These are phyloP conservation scores for Barnettozyma sucrosica DNA, from an alignment of 805 yeast species.

Conservation along the genomic window DNA sequence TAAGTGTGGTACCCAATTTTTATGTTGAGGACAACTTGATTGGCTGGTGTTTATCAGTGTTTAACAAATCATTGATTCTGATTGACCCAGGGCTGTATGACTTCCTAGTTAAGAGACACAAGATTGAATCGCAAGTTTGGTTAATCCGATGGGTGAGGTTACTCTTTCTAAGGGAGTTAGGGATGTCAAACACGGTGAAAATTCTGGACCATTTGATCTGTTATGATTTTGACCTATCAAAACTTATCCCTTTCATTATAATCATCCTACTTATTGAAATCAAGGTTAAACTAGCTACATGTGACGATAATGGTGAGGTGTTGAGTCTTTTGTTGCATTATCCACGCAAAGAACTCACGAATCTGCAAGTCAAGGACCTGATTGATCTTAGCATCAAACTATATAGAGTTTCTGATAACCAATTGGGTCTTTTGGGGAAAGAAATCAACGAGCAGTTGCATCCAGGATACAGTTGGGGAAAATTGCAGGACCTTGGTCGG, in stretches of 20 bases:
- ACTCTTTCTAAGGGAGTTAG: conserved; percentile 41
- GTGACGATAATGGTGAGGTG: conserved; percentile 43
- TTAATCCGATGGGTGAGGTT: conserved; percentile 43
- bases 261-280: conserved; percentile 38
- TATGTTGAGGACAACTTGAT: conserved; percentile 37
- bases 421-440: conserved; percentile 32
- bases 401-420: conserved; percentile 30
- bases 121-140: conserved; percentile 47
- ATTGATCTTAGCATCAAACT: conserved; percentile 33
- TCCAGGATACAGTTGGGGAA: conserved; percentile 34
- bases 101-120: conserved; percentile 36
- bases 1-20: conserved; percentile 37
- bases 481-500: conserved; percentile 38
- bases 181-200: conserved; percentile 29
- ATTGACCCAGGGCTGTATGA: conserved; percentile 44
- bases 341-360: conserved; percentile 29
- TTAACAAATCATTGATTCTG: conserved; percentile 38
- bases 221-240: conserved; percentile 27
- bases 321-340: conserved; percentile 40
- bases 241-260: conserved; percentile 34
- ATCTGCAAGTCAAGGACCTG: conserved; percentile 23
- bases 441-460: conserved; percentile 36
- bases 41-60: conserved; percentile 36
- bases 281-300: conserved; percentile 38
- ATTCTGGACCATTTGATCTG: conserved; percentile 40